Evolutionary conservation across 2,329 filamentous ascomycete species (phyloP).

Genomic region (Fusarium proliferatum): DNA sequence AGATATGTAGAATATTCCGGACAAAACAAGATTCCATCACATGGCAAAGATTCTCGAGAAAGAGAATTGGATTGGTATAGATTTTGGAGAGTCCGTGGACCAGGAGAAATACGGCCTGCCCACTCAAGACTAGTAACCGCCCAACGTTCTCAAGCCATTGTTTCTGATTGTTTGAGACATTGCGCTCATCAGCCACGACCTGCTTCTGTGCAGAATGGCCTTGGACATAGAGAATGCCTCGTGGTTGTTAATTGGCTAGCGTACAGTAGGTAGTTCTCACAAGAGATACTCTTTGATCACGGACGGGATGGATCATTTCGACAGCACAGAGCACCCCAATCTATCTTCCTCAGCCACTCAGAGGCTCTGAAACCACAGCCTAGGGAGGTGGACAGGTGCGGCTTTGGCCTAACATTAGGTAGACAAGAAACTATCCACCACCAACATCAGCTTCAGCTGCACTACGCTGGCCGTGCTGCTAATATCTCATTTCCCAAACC

Average conservation of each 20-base stretch:
- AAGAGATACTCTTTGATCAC: neutral
- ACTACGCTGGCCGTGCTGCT: conserved; percentile 3
- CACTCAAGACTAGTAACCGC: conserved; percentile 2
- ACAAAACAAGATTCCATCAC: neutral
- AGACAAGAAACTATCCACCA: conserved; percentile 27
- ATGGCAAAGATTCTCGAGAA: neutral
- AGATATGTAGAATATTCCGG: neutral
- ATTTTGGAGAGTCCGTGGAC: neutral
- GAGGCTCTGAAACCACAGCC: conserved; percentile 22
- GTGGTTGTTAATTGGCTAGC: conserved; percentile 11
- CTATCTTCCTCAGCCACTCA: conserved; percentile 15
- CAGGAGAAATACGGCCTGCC: neutral
- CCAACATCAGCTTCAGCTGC: neutral
- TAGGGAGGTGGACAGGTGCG: conserved; percentile 13
- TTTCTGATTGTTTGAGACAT: conserved; percentile 27
- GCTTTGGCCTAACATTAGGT: conserved; percentile 17
- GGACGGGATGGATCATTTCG: conserved; percentile 1
- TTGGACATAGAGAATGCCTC: conserved; percentile 5
- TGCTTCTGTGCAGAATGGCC: neutral
- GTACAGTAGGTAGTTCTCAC: neutral
- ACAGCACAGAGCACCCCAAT: conserved; percentile 8
- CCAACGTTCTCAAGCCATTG: conserved; percentile 23
- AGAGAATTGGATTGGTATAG: neutral
- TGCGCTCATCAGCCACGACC: conserved; percentile 2
- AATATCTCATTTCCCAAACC: conserved; percentile 30